A percentile compares a stretch with the other conserved stretches of the same genome.
These are phyloP conservation scores for Rubus idaeus DNA, from an alignment of 306 rosid genomes.

Conservation along the genomic window DNA sequence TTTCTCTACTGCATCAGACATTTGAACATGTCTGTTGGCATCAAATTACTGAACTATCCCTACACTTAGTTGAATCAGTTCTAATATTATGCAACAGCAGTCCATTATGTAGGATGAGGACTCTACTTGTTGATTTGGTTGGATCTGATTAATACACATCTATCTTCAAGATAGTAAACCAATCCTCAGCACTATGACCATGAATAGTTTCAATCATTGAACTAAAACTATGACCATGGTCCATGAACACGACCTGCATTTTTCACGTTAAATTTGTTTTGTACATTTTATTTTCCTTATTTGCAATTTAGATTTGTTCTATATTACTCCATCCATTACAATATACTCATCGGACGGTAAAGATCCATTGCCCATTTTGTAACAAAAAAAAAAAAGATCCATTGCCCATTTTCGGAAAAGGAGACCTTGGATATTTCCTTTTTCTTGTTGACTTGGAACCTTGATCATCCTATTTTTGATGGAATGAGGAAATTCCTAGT, in stretches of 20 bases:
- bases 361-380: neutral
- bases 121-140: neutral
- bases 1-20: conserved; percentile 51
- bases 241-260: neutral
- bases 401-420: neutral
- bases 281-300: neutral
- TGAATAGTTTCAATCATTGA: neutral
- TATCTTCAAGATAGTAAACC: too few relatives aligned
- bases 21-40: conserved; percentile 59
- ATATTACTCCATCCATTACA: neutral
- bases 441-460: conserved; percentile 15
- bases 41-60: conserved; percentile 49
- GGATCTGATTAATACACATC: neutral
- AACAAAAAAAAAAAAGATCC: too few relatives aligned
- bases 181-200: too few relatives aligned
- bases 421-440: neutral
- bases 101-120: neutral
- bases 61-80: neutral
- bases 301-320: neutral
- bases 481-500: neutral
- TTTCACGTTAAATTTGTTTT: neutral
- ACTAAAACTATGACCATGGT: neutral
- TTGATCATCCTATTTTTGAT: neutral
- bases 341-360: neutral
- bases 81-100: conserved; percentile 9